These are phyloP conservation scores for Paspalum notatum DNA, from an alignment of 176 grass and related monocot genomes.

Conservation along the genomic window DNA sequence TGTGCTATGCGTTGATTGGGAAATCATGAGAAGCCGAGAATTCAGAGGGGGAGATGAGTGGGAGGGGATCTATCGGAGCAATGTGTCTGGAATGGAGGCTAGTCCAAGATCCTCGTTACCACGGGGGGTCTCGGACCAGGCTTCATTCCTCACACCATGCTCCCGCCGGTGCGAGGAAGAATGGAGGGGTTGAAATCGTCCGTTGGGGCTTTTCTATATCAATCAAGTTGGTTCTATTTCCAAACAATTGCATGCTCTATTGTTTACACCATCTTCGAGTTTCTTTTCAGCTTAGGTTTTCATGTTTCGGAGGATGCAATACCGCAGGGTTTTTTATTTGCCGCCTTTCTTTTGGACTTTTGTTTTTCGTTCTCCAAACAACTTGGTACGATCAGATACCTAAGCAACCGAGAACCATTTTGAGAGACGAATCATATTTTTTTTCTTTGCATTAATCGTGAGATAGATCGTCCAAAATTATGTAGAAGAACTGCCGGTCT, in stretches of 20 bases:
- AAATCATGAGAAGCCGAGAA: conserved; percentile 36
- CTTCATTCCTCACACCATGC: conserved; percentile 51
- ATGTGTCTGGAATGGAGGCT: conserved; percentile 58
- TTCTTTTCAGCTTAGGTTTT: not conserved
- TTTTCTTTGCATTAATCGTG: not conserved
- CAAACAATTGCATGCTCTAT: not conserved
- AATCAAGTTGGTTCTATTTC: not conserved
- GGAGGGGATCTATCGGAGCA: not conserved
- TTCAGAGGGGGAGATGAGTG: not conserved
- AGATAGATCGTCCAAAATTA: not conserved
- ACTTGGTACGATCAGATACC: not conserved
- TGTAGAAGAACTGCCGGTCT: not conserved
- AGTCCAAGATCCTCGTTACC: conserved; percentile 43
- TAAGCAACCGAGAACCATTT: not conserved
- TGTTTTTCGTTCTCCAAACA: not conserved
- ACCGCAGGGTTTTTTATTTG: not conserved
- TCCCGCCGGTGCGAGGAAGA: not conserved
- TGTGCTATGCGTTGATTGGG: conserved; percentile 38
- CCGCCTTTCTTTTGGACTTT: not conserved
- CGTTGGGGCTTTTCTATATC: not conserved
- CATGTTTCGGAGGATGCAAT: not conserved
- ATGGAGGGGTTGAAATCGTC: not conserved
- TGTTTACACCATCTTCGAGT: not conserved
- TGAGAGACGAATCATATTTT: not conserved
- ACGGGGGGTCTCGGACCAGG: conserved; percentile 46